Base-by-base conservation (phyloP, 2,329 filamentous ascomycete species). In the Metarhizium humberi region DNA sequence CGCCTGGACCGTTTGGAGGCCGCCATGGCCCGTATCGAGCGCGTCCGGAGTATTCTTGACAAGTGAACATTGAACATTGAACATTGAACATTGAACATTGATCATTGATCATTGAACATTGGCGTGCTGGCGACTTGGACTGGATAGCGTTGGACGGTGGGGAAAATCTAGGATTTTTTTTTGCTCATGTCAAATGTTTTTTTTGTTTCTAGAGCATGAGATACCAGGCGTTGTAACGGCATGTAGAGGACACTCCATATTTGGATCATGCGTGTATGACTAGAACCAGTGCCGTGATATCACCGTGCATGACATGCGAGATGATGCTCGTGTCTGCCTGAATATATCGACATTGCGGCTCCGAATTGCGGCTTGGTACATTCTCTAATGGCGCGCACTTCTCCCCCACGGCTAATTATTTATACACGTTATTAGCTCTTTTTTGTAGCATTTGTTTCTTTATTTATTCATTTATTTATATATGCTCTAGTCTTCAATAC, bases 1-100 rank as follows among this genome's bases (percentile, higher is more conserved):
- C 73, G 89, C 52, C 66, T 94, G 59, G 88, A 90, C 57, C 75
- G 80, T 63, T 66, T 94, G 54, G 89, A 94, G 73, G 76, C 79
- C 40, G 87, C 87, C 18, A 78, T 92, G 65, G 77, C 72, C 50
- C 76, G 87, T 63, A 87, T 92, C 62, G 86, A 90, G 66, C 77
- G 85, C 59, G 86, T 88, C 4, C 80, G 84, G 66, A 75, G 75
- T 3, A 65, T 92, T 65, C 64, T 91, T 57, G 73, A 69, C 18
- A 70, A 72, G 55, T 60, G 42, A 36, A 25, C 25, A 3, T 3
- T 25, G 20, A 25, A 25, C 20, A 20, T 3, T 20, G 20, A 20
- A 20, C 20, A 20, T 20, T 20, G 20, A 36, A 25, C 25, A 3
- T 3, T 25, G 20, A 25, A 25, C 20, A 20, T 3, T 20, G 20